Evolutionary conservation across 352 stramenopile species (phyloP).

Genomic region (Globisporangium parvum): DNA sequence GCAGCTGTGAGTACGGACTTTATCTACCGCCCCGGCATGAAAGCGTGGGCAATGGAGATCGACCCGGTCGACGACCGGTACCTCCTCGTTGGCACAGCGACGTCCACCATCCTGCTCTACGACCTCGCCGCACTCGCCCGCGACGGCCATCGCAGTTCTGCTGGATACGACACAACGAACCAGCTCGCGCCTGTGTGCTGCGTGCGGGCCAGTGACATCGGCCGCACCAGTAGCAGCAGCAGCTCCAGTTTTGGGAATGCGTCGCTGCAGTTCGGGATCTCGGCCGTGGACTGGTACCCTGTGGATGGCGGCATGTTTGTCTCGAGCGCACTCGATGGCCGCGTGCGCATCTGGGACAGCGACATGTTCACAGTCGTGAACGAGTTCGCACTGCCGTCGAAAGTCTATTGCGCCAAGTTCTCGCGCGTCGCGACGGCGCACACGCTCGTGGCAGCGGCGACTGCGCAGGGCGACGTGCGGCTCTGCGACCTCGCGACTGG

Average conservation of each 20-base stretch:
- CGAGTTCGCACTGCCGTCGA: slow-evolving; percentile 48
- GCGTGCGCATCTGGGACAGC: slow-evolving; percentile 73
- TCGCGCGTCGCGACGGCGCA: slow-evolving; percentile 51
- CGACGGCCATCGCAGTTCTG: slow-evolving; percentile 3
- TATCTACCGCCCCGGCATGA: slow-evolving; percentile 54
- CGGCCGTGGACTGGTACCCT: slow-evolving; percentile 84
- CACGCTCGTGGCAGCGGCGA: slow-evolving; percentile 63
- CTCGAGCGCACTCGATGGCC: slow-evolving; percentile 58
- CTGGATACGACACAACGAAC: slow-evolving; percentile 27
- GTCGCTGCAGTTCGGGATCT: slow-evolving; percentile 51
- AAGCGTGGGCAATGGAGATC: slow-evolving; percentile 53
- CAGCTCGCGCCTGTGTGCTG: slow-evolving; percentile 18
- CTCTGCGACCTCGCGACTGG: slow-evolving; percentile 74
- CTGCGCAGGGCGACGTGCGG: slow-evolving; percentile 48
- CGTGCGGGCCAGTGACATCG: slow-evolving; percentile 13
- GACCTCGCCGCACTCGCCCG: slow-evolving; percentile 50
- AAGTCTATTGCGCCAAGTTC: slow-evolving; percentile 65
- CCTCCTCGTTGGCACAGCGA: slow-evolving; percentile 51
- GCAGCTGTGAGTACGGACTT: slow-evolving; percentile 34
- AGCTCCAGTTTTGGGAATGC: background rate
- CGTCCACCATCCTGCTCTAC: slow-evolving; percentile 55
- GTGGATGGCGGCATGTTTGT: slow-evolving; percentile 80
- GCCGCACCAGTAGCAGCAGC: background rate
- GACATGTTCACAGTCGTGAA: slow-evolving; percentile 64
- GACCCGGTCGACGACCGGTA: slow-evolving; percentile 54